Percentiles rank a stretch among this genome's conserved stretches.
Conservation (phyloP, 2,329 filamentous ascomycete species). For the Aspergillus sergii region DNA sequence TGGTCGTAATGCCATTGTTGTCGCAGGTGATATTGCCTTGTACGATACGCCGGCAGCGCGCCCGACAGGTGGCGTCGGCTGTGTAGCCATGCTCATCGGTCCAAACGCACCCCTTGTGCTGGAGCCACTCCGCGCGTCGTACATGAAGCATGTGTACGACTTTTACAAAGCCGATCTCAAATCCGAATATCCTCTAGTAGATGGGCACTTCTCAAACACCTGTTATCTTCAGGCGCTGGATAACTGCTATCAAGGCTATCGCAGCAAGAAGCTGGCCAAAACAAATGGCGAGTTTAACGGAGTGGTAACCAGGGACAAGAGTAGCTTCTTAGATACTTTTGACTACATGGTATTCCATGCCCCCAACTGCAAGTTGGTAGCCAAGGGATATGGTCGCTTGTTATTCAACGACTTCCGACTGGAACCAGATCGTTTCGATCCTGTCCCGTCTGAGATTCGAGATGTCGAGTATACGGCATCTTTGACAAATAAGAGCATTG, state of each 20-base stretch:
- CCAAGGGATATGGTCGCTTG: conserved; percentile 81
- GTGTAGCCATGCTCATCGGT: conserved; percentile 76
- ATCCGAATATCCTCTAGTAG: conserved; percentile 83
- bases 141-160: conserved; percentile 84
- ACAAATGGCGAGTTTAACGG: conserved; percentile 54
- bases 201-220: conserved; percentile 78
- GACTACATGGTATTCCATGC: conserved; percentile 83
- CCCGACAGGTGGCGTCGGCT: conserved; percentile 78
- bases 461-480: conserved; percentile 80
- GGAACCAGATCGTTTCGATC: conserved; percentile 70
- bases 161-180: conserved; percentile 89
- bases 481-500: conserved; percentile 76
- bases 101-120: conserved; percentile 75
- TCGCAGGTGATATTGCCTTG: conserved; percentile 80
- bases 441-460: conserved; percentile 73
- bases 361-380: conserved; percentile 83
- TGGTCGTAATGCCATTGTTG: conserved; percentile 76
- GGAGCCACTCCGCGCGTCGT: conserved; percentile 77
- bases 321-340: conserved; percentile 73
- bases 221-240: conserved; percentile 83
- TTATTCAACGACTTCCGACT: conserved; percentile 83
- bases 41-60: conserved; percentile 83
- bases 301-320: conserved; percentile 44
- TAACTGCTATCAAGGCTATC: conserved; percentile 78
- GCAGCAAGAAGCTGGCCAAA: conserved; percentile 62